Evolutionary conservation across 495 filamentous ascomycete species (phyloP).

Genomic region (Penicillium longicatenatum): DNA sequence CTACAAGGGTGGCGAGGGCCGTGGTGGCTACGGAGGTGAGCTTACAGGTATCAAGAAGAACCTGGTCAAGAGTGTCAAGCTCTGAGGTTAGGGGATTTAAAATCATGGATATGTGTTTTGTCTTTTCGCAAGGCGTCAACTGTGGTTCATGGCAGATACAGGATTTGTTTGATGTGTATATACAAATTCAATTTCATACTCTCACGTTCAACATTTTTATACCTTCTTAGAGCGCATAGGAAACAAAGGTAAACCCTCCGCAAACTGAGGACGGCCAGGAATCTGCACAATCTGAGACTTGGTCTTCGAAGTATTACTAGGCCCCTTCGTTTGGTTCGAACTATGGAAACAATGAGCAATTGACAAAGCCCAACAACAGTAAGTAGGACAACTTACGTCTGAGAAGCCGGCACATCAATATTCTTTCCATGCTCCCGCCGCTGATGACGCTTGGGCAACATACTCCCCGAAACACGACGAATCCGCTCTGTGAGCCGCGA

Average conservation of each 20-base stretch:
- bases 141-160: constrained; percentile 29
- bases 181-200: constrained; percentile 16
- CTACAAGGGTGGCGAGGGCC: constrained; percentile 85
- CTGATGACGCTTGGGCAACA: constrained; percentile 11
- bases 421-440: constrained; percentile 4
- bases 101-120: constrained; percentile 31
- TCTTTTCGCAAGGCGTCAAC: constrained; percentile 32
- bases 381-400: neutral
- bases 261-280: constrained; percentile 9
- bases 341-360: neutral
- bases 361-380: neutral
- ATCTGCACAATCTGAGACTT: constrained; percentile 16
- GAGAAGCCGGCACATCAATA: neutral
- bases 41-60: constrained; percentile 93
- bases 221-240: too few relatives aligned
- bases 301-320: neutral
- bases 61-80: constrained; percentile 89
- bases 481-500: constrained; percentile 9
- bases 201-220: constrained; percentile 5
- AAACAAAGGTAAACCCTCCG: too few relatives aligned
- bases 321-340: neutral
- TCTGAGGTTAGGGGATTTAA: constrained; percentile 47
- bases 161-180: constrained; percentile 36
- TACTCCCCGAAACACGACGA: constrained; percentile 10
- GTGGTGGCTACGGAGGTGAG: constrained; percentile 89